These are phyloP conservation scores for Dictyostelium capitatum DNA, from an alignment of 78 protist genomes.

Conservation along the genomic window DNA sequence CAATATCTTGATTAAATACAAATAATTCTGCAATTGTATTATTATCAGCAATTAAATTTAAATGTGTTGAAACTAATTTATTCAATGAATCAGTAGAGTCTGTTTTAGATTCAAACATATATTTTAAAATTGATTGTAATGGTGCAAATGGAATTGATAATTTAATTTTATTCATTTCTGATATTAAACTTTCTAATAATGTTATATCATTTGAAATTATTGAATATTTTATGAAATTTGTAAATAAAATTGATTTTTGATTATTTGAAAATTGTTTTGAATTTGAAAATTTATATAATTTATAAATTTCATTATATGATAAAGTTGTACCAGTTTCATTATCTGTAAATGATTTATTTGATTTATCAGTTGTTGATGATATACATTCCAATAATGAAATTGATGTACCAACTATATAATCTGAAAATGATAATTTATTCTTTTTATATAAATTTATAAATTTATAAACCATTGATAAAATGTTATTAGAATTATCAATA, in stretches of 20 bases:
- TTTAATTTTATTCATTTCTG: no score
- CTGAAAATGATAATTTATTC: no score
- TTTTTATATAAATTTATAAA: no score
- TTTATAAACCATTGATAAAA: not conserved
- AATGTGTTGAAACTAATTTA: no score
- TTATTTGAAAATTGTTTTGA: not conserved
- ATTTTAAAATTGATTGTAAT: no score
- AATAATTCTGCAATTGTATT: no score
- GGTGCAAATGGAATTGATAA: no score
- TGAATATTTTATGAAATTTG: not conserved
- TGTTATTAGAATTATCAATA: not conserved
- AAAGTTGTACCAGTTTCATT: not conserved
- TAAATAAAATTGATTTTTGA: not conserved
- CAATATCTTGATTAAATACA: no score
- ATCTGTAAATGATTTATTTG: not conserved
- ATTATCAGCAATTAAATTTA: no score
- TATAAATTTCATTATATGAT: not conserved
- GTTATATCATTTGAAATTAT: not conserved
- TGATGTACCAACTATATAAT: not conserved
- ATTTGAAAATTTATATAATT: not conserved
- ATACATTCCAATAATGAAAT: not conserved
- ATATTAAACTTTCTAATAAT: not conserved
- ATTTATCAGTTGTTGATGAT: not conserved
- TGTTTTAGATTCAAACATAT: no score
- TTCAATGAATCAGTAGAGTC: no score